Conservation (phyloP, 2,329 filamentous ascomycete species). For the Fusarium neocosmosporiellum region DNA sequence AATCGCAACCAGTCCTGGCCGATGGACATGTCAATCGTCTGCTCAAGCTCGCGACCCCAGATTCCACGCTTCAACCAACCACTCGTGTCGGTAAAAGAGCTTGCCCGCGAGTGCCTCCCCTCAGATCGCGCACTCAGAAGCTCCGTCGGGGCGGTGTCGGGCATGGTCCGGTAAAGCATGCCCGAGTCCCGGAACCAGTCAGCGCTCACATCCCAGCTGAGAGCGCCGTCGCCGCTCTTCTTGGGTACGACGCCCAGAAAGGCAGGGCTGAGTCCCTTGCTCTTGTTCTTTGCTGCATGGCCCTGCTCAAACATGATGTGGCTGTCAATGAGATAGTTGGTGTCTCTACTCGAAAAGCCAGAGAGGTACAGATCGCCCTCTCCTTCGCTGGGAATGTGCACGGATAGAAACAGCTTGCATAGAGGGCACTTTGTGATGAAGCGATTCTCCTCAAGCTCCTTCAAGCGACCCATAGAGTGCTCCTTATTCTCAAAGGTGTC, state of each 20-base stretch:
- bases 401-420: constrained; percentile 49
- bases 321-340: constrained; percentile 49
- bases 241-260: constrained; percentile 50
- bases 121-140: constrained; percentile 37
- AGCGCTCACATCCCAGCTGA: constrained; percentile 46
- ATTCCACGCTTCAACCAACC: constrained; percentile 48
- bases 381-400: constrained; percentile 47
- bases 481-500: constrained; percentile 49
- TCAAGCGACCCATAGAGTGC: constrained; percentile 43
- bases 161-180: constrained; percentile 49
- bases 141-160: constrained; percentile 40
- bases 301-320: constrained; percentile 47
- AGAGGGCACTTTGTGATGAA: constrained; percentile 50
- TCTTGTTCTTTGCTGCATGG: constrained; percentile 45
- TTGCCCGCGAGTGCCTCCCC: constrained; percentile 33
- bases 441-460: constrained; percentile 47
- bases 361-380: constrained; percentile 47
- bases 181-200: constrained; percentile 49
- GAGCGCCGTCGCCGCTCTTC: constrained; percentile 43
- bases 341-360: constrained; percentile 50
- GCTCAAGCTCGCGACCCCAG: constrained; percentile 49
- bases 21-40: constrained; percentile 44
- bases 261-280: constrained; percentile 44
- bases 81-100: constrained; percentile 30
- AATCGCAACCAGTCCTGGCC: constrained; percentile 50